phyloP scores from a whole-genome alignment of 345 rosid genomes.

The Diplotaxis tenuifolia region DNA sequence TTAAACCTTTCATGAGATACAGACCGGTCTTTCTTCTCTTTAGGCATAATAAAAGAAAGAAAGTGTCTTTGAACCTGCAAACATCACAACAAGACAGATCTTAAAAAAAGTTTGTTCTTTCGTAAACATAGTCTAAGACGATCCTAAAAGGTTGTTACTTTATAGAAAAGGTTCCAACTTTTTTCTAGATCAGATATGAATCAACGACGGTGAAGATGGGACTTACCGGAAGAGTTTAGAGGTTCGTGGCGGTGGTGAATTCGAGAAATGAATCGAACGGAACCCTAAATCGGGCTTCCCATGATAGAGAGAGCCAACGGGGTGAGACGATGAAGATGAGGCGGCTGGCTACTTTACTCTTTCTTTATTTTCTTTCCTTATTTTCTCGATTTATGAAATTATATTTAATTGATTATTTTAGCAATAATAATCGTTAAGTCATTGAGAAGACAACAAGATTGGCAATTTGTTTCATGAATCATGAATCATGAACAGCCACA shows the following conservation, averaged over 20 bases:
- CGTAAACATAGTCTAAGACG: not conserved
- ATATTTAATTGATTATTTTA: not conserved
- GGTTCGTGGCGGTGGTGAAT: not conserved
- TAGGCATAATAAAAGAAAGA: constrained; percentile 64
- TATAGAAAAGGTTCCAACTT: not conserved
- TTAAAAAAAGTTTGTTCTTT: not conserved
- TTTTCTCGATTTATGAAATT: not conserved
- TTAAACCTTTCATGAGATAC: constrained; percentile 62
- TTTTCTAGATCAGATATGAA: not conserved
- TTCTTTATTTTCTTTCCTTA: not conserved
- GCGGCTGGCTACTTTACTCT: constrained; percentile 27
- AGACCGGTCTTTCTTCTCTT: constrained; percentile 81
- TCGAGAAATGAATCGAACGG: constrained; percentile 10
- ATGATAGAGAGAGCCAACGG: constrained; percentile 18
- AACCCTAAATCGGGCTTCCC: constrained; percentile 30
- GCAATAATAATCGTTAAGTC: not conserved
- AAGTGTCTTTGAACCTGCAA: constrained; percentile 13
- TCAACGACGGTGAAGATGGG: not conserved
- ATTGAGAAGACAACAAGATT: constrained; percentile 7
- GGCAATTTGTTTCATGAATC: not conserved
- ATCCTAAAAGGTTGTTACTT: constrained; percentile 6
- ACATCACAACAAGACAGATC: too few species aligned
- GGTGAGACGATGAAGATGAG: constrained; percentile 33
- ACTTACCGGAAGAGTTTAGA: constrained; percentile 9
- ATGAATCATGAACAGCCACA: not conserved